Conservation (phyloP, 495 filamentous ascomycete species). For the Darksidea phi region DNA sequence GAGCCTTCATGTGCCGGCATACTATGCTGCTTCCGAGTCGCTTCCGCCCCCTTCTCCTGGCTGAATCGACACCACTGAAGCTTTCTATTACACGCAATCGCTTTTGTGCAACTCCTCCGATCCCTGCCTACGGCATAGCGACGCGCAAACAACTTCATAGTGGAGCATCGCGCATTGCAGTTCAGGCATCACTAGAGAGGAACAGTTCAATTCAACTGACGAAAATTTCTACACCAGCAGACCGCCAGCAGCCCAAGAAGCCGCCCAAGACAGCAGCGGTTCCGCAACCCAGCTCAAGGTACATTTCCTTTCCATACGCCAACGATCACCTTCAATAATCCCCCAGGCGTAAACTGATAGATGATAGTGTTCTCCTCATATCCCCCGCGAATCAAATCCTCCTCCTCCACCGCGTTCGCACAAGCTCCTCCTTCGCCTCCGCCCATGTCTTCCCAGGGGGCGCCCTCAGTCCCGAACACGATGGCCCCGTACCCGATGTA, state of each 20-base stretch:
- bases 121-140: no score
- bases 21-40: constrained; percentile 19
- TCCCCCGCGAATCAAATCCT: constrained; percentile 85
- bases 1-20: constrained; percentile 6
- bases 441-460: constrained; percentile 98
- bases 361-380: constrained; percentile 73
- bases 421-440: constrained; percentile 79
- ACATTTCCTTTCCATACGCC: constrained; percentile 5
- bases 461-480: constrained; percentile 69
- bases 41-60: constrained; percentile 5
- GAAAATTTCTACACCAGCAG: constrained; percentile 28
- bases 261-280: constrained; percentile 26
- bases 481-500: constrained; percentile 58
- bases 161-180: no score
- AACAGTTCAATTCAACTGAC: not conserved
- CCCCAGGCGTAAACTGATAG: constrained; percentile 21
- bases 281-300: constrained; percentile 46
- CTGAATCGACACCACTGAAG: not conserved
- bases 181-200: no score
- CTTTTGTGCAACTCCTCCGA: no score
- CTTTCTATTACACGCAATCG: no score
- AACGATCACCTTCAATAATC: no score
- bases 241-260: constrained; percentile 30
- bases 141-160: no score
- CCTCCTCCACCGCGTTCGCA: constrained; percentile 79